Base-by-base conservation (phyloP, 2,329 filamentous ascomycete genomes). In the Emmonsiellopsis sp. region DNA sequence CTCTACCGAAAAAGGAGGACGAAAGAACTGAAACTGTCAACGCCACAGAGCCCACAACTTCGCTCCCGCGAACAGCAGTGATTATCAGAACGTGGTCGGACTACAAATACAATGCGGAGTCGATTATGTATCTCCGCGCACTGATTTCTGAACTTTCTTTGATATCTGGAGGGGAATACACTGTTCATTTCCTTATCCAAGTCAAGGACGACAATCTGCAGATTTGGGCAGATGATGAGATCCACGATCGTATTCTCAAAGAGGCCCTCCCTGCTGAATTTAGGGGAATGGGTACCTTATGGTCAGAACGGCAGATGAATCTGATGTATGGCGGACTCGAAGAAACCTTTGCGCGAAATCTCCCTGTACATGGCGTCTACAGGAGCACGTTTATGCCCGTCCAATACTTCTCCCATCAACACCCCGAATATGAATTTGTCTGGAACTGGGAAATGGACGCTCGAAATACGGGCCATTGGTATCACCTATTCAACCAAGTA, bases 401-500 rank as follows among this genome's bases (percentile, higher is more conserved):
- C 74, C 91, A 96, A 65, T 87, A 92, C 69, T 97, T 97, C 67
- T 88, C 91, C 5, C 84, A 91, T 64, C 80, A 83, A 62, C 90
- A 95, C 68, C 87, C 88, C 1, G 90, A 95, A 67, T 95, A 91
- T 64, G 88, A 94, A 47, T 88, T 84, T 71, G 89, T 90, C 69
- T 95, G 90, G 90, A 88, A 95, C 60, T 94, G 90, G 88, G 90
- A 95, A 69, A 92, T 95, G 85, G 90, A 95, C 63, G 83, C 91
- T 44, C 84, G 89, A 33, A 95, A 94, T 68, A 93, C 87, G 0
- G 89, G 90, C 37, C 89, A 95, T 70, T 92, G 87, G 73, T 90
- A 86, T 59, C 82, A 88, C 56, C 70, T 88, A 17, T 80, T 92
- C 63, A 79, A 82, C 59, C 85, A 85, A 64, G 73, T 89, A 39